Evolutionary conservation across 345 rosid species (phyloP).

Genomic region (Eucalyptus marginata): DNA sequence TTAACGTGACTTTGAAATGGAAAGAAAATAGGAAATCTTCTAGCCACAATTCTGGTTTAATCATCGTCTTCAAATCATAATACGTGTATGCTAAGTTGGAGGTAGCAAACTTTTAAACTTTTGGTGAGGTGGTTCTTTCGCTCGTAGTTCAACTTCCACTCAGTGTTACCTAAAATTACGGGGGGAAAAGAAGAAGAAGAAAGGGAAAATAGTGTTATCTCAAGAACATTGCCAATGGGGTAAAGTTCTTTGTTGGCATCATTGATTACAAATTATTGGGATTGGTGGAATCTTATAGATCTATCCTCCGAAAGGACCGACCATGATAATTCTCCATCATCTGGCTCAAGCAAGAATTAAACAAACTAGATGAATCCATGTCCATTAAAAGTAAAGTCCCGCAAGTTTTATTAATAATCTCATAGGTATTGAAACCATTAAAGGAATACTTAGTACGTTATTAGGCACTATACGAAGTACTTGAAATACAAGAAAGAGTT

Average conservation of each 20-base stretch:
- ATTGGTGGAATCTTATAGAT: not conserved
- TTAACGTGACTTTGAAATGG: not conserved
- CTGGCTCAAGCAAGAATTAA: not conserved
- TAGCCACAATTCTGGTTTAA: not conserved
- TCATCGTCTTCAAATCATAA: not conserved
- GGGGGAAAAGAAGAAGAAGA: accelerated
- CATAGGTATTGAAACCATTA: not conserved
- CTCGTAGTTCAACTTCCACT: not conserved
- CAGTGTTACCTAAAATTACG: not conserved
- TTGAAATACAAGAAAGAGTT: not conserved
- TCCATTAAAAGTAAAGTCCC: not conserved
- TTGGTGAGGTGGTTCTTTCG: not conserved
- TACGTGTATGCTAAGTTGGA: not conserved
- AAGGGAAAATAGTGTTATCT: not conserved
- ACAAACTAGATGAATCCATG: not conserved
- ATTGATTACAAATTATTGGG: not conserved
- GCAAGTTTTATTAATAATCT: accelerated
- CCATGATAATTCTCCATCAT: not conserved
- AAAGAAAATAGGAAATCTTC: not conserved
- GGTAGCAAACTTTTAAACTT: not conserved
- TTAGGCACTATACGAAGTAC: accelerated
- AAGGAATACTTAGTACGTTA: not conserved
- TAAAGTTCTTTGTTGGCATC: too few relatives aligned
- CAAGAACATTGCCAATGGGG: not conserved
- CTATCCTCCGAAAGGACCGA: accelerated